phyloP scores from a whole-genome alignment of 495 filamentous ascomycete genomes.

The Neurospora tetrasperma region DNA sequence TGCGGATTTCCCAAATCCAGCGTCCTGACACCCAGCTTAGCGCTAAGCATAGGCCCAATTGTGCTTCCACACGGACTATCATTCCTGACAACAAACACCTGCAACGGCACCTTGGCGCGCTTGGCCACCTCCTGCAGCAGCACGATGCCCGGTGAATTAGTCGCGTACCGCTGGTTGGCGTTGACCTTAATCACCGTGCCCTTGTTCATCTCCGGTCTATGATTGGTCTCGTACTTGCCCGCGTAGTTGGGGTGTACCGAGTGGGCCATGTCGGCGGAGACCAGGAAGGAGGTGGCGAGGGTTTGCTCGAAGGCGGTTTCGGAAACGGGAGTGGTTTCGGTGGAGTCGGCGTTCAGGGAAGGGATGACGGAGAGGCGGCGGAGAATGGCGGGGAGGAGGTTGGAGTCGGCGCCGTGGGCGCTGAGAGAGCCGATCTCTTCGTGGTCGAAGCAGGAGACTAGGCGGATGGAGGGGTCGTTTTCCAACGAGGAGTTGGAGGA shows the following conservation, averaged over 20 bases:
- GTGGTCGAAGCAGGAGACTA: slow-evolving; percentile 92
- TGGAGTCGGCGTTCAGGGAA: slow-evolving; percentile 29
- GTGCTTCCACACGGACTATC: slow-evolving; percentile 90
- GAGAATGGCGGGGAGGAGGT: slow-evolving; percentile 79
- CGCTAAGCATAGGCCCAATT: slow-evolving; percentile 90
- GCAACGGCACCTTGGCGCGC: slow-evolving; percentile 61
- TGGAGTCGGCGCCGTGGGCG: slow-evolving; percentile 89
- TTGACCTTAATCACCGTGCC: slow-evolving; percentile 96
- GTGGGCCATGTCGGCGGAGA: slow-evolving; percentile 98
- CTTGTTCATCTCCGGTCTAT: slow-evolving; percentile 91
- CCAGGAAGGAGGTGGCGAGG: slow-evolving; percentile 80
- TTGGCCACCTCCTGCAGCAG: slow-evolving; percentile 79
- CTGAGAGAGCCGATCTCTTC: slow-evolving; percentile 91
- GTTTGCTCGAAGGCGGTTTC: slow-evolving; percentile 89
- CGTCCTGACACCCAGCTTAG: slow-evolving; percentile 73
- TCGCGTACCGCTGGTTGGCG: slow-evolving; percentile 91
- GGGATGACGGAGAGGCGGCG: slow-evolving; percentile 77
- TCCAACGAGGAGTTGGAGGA: slow-evolving; percentile 49
- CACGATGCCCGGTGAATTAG: slow-evolving; percentile 91
- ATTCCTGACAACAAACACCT: slow-evolving; percentile 93
- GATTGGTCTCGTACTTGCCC: slow-evolving; percentile 79
- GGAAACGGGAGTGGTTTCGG: slow-evolving; percentile 36
- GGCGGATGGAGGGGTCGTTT: slow-evolving; percentile 68
- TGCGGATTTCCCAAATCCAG: slow-evolving; percentile 95
- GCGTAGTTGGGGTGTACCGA: slow-evolving; percentile 89